A percentile compares a stretch with the other conserved stretches of the same genome.
Evolutionary conservation across 2,329 filamentous ascomycete genomes (phyloP).

Genomic region (Alternaria angustiovoidea): DNA sequence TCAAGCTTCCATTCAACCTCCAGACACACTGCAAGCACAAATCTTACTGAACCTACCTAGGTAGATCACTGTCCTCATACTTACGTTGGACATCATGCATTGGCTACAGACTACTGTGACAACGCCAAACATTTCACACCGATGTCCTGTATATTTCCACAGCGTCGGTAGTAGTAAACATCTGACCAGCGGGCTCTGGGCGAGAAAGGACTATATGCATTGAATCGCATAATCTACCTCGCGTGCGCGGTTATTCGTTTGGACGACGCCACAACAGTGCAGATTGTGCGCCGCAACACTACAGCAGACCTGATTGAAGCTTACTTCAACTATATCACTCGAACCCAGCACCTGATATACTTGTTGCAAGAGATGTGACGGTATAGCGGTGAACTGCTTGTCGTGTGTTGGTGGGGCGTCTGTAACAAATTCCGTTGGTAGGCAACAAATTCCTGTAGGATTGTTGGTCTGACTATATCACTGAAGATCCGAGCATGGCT

Average conservation of each 20-base stretch:
- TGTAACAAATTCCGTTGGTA: not conserved
- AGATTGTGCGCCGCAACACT: not conserved
- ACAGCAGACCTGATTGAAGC: not conserved
- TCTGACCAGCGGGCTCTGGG: not conserved
- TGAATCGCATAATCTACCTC: not conserved
- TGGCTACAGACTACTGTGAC: not conserved
- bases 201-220: not conserved
- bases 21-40: too few relatives aligned
- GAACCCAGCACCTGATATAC: not conserved
- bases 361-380: not conserved
- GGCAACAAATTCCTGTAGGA: not conserved
- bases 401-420: not conserved
- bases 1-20: too few relatives aligned
- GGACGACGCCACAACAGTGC: not conserved
- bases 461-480: not conserved
- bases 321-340: not conserved
- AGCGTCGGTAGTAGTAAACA: not conserved
- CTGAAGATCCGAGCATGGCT: not conserved
- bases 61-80: not conserved
- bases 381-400: not conserved
- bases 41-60: too few relatives aligned
- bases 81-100: not conserved
- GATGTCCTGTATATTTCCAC: not conserved
- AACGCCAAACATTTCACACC: not conserved
- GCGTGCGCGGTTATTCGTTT: slow-evolving; percentile 1